Conservation (phyloP, 2,329 filamentous ascomycete species). For the Botrytis elliptica region DNA sequence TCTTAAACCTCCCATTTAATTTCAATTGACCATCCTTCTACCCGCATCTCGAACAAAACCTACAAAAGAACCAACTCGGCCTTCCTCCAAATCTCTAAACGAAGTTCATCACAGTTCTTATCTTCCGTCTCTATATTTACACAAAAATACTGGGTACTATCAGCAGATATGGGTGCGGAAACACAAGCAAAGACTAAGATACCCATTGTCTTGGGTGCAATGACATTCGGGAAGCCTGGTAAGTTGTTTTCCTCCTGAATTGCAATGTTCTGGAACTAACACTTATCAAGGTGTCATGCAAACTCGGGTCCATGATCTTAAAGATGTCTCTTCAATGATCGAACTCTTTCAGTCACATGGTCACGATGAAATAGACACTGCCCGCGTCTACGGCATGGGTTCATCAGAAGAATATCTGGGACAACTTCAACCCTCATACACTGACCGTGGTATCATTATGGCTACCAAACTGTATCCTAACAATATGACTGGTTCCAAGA, state of each 20-base stretch:
- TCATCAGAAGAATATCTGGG: conserved; percentile 63
- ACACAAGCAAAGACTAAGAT: conserved; percentile 11
- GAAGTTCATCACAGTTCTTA: too few species aligned
- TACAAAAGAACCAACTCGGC: too few species aligned
- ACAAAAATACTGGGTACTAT: neutral
- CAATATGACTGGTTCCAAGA: neutral
- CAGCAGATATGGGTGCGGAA: neutral
- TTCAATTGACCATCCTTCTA: neutral
- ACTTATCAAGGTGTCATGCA: conserved; percentile 30
- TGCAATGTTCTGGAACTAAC: neutral
- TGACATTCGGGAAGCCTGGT: conserved; percentile 29
- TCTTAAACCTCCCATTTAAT: neutral
- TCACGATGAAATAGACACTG: conserved; percentile 69
- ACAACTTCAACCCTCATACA: conserved; percentile 52
- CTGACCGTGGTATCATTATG: conserved; percentile 59
- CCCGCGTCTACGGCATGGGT: conserved; percentile 62
- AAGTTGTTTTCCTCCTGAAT: neutral
- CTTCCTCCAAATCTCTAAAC: too few species aligned
- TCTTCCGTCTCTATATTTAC: too few species aligned
- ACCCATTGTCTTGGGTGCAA: conserved; percentile 31
- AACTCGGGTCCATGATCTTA: conserved; percentile 35
- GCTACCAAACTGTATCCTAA: conserved; percentile 54
- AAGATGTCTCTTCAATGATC: conserved; percentile 59
- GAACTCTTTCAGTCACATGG: conserved; percentile 64
- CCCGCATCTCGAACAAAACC: too few species aligned